Base-by-base conservation (phyloP, 1,284 basidiomycete genomes). In the Ceratobasidium papillatum region DNA sequence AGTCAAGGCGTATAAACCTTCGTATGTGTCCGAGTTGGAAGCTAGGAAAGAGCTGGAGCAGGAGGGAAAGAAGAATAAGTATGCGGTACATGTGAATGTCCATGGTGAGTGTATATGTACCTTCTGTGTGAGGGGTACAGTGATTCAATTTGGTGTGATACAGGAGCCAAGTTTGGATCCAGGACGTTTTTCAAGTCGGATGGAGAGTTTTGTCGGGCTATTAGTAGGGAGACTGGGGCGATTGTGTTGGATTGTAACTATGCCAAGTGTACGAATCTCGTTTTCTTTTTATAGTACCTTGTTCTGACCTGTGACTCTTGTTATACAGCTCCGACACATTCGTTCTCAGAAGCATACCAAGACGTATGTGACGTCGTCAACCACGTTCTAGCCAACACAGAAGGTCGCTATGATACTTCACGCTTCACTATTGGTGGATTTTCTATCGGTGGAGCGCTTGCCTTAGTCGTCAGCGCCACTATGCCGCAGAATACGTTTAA, bases 1-100 rank as follows among this genome's bases (percentile, higher is more conserved):
- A 11, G 34, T 59, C 9, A 66, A 66, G 30, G 47, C 58, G 11
- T 74, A 64, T 30, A 58, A 58, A n/a, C 63, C 72, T 4, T 27
- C 52, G 19, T 36, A 45, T 38, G 17, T 58, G 17, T 36, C 36
- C 4, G 34, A 49, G n/a, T 30, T 64, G 27, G 25, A 64, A 41
- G 41, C 62, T 34, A 49, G 45, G 43, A 47, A 64, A 49, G 43
- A 45, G 27, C 32, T 30, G 12, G 41, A 34, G 68, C 27, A 30
- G 11, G 17, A n/a, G 25, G 41, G 43, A 4, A 30, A 59, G 25
- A 65, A 27, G n/a, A 17, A 41, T 17, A 63, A 41, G 49, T 49
- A 63, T 41, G 59, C 75, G 19, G 69, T 73, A 34, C 69, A 75
- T 47, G 73, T 75, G 41, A 75, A 75, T 30, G 14, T 64, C 7